Base-by-base conservation (phyloP, 179 eudicot genomes). In the Vitellaria paradoxa region DNA sequence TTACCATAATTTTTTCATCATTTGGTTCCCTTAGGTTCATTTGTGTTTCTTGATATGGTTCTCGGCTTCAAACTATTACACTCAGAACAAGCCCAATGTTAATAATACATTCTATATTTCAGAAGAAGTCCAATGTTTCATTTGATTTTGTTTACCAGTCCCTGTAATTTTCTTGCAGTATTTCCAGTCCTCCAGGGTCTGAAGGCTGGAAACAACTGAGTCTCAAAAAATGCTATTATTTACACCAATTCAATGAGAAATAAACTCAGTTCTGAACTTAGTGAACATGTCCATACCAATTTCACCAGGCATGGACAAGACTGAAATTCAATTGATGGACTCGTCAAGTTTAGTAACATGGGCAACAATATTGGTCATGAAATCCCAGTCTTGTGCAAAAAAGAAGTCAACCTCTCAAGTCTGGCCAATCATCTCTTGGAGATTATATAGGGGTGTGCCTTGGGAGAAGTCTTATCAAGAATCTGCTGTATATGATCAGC, bases 401-500 rank as follows among this genome's bases (percentile, higher is more conserved):
- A 2, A 50, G 55, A 50, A 50, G 12, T 7, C 55, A 12, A 14
- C 14, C 17, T 50, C 46, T 75, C 49, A 37, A 1, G 45, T n/a
- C 14, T 30, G 37, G 37, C 37, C 37, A 30, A 30, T 30, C 37
- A 30, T 30, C 37, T 30, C 37, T 30, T 30, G 37, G 37, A 30
- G 37, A 30, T 30, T 30, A 30, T 30, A 30, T 30, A 30, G 37
- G 37, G 37, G 37, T 30, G 37, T 30, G 37, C 37, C 37, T 30
- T 30, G 37, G 1, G 37, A 30, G 47, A 13, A 5, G 66, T 37
- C 42, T 24, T 65, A 49, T 78, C 65, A 42, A 87, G 69, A 37
- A 89, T 70, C 24, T 47, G 71, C 20, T 79, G 79, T 40, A 89
- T 59, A 49, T 72, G 82, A 50, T 68, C 69, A 18, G 76, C 61